Percentiles rank a stretch among this genome's conserved stretches.
These are phyloP conservation scores for Arabidopsis suecica DNA, from an alignment of 345 rosid genomes.

Conservation along the genomic window DNA sequence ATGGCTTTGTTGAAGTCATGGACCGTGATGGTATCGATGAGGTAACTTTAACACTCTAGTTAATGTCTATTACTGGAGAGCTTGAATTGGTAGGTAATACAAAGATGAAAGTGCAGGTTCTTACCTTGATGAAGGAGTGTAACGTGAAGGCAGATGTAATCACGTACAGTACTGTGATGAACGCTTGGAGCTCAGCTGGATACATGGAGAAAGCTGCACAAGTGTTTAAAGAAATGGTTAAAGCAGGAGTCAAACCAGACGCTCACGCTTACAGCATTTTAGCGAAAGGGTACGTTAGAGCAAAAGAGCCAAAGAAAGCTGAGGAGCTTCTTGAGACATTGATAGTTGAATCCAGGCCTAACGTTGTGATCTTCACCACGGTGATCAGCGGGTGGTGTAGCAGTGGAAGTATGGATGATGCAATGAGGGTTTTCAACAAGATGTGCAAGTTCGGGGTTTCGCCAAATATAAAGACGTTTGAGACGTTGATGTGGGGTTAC, in stretches of 20 bases:
- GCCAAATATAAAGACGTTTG: slow-evolving; percentile 66
- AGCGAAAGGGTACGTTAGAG: slow-evolving; percentile 69
- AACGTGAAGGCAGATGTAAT: slow-evolving; percentile 66
- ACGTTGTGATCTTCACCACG: slow-evolving; percentile 67
- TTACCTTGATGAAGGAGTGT: slow-evolving; percentile 59
- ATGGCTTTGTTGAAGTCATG: slow-evolving; percentile 65
- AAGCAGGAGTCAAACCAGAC: slow-evolving; percentile 64
- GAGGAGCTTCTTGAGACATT: slow-evolving; percentile 52
- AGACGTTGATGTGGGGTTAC: slow-evolving; percentile 65
- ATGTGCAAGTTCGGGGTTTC: slow-evolving; percentile 61
- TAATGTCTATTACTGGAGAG: background rate
- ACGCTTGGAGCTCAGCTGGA: slow-evolving; percentile 78
- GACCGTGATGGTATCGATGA: slow-evolving; percentile 68
- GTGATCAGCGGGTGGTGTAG: slow-evolving; percentile 72
- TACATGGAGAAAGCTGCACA: slow-evolving; percentile 65
- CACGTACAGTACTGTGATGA: slow-evolving; percentile 71
- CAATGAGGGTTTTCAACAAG: slow-evolving; percentile 53
- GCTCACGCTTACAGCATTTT: slow-evolving; percentile 64
- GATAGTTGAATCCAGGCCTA: slow-evolving; percentile 53
- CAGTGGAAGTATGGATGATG: slow-evolving; percentile 56
- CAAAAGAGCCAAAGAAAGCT: slow-evolving; percentile 60
- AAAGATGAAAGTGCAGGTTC: slow-evolving; percentile 53
- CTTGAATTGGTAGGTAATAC: slow-evolving; percentile 22
- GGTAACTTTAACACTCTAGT: slow-evolving; percentile 45
- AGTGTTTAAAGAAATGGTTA: slow-evolving; percentile 64